Base-by-base conservation (phyloP, 257 asterid species). In the Solanum peruvianum region DNA sequence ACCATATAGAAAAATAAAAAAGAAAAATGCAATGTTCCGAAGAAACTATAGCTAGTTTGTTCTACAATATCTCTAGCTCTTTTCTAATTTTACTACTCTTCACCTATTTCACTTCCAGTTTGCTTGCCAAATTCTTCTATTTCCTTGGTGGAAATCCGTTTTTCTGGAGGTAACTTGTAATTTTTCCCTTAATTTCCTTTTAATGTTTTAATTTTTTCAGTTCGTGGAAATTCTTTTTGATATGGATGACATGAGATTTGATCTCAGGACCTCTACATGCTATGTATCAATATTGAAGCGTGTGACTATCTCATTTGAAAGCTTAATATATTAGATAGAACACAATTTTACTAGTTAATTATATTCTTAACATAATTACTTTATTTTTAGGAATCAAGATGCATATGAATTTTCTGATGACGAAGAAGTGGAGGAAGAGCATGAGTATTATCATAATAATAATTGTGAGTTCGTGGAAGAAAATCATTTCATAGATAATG, bases 131-230 rank as follows among this genome's bases (percentile, higher is more conserved):
- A 78, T 66, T 94, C 86, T 92, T 96, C 93, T 82, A 86, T 88
- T 92, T 94, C 87, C 89, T 95, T 78, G 99, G 98, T 75, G 99
- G 92, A 89, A 93, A 92, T 85, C 94, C 94, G 5, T 92, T 94
- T 77, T 89, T 90, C 86, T 93, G 88, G 86, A 95, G 98, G 99
- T 95, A 56, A 76, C 16, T 21, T 87, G 2, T 14, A 7, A 84
- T 85, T 41, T 66, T 37, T 8, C 13, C 14, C 2, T 58, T 35
- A n/a, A 13, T 64, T 18, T 9, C 20, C 16, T 49, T 4, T 21
- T 49, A 25, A 42, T 31, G 23, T 13, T 62, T 49, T 52, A 62
- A 31, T 37, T 20, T 37, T 20, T 25, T 27, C 49, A 20, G 62
- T 3, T 56, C 64, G 25, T 56, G 64, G 25, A 56, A 18, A 18